These are phyloP conservation scores for Mediolabrus comicus DNA, from an alignment of 108 stramenopile genomes.

Conservation along the genomic window DNA sequence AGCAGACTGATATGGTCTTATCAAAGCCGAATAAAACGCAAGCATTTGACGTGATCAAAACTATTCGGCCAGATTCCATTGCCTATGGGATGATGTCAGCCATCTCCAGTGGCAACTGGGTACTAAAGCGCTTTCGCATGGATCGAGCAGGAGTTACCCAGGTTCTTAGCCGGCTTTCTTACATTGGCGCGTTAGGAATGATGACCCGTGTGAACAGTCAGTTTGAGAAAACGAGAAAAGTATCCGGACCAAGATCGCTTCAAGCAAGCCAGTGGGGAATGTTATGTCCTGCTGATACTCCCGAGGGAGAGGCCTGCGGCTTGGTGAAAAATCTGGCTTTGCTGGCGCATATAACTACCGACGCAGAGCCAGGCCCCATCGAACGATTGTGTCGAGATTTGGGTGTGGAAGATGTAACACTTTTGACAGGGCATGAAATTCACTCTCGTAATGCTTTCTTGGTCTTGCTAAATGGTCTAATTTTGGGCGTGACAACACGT, in stretches of 20 bases:
- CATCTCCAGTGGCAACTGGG: conserved; percentile 98
- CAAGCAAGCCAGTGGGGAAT: conserved; percentile 99
- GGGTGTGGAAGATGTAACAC: conserved; percentile 92
- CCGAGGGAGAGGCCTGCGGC: conserved; percentile 98
- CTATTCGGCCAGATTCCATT: conserved; percentile 90
- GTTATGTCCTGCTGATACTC: conserved; percentile 98
- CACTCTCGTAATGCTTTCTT: conserved; percentile 81
- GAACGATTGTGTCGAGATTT: conserved; percentile 91
- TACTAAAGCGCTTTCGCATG: conserved; percentile 98
- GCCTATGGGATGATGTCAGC: conserved; percentile 96
- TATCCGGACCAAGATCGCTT: conserved; percentile 94
- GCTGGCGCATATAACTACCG: conserved; percentile 96
- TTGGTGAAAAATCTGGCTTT: conserved; percentile 98
- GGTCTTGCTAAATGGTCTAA: conserved; percentile 96
- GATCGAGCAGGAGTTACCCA: conserved; percentile 98
- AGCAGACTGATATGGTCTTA: conserved; percentile 93
- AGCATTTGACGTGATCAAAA: conserved; percentile 94
- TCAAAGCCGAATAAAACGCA: conserved; percentile 93
- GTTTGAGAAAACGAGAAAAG: conserved; percentile 98
- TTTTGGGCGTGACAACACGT: conserved; percentile 85
- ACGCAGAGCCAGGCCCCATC: conserved; percentile 90
- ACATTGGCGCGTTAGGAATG: conserved; percentile 96
- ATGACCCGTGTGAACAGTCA: conserved; percentile 98
- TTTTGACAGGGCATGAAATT: conserved; percentile 91
- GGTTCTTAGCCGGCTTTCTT: conserved; percentile 89